These are phyloP conservation scores for Knufia fluminis DNA, from an alignment of 2,329 filamentous ascomycete genomes.

Conservation along the genomic window DNA sequence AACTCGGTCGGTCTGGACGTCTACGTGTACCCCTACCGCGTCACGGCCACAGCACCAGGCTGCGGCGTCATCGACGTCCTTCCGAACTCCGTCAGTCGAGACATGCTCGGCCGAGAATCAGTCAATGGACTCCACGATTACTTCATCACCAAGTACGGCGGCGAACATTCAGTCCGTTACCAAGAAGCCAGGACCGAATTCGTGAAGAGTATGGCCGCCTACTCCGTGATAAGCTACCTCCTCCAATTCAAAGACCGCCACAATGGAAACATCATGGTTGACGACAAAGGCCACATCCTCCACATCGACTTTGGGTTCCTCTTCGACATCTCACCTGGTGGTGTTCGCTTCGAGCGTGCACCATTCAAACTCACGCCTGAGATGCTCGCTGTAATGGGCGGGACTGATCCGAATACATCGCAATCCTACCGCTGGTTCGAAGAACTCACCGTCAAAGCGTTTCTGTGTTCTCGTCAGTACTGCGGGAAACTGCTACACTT, in stretches of 20 bases:
- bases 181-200: constrained; percentile 95
- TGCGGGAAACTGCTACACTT: constrained; percentile 83
- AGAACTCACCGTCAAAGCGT: constrained; percentile 90
- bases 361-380: constrained; percentile 97
- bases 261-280: constrained; percentile 99
- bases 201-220: constrained; percentile 98
- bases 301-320: constrained; percentile 99
- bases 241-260: constrained; percentile 98
- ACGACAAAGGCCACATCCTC: constrained; percentile 91
- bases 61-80: constrained; percentile 98
- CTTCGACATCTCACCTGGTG: constrained; percentile 95
- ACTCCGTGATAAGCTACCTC: constrained; percentile 92
- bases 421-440: constrained; percentile 95
- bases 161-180: constrained; percentile 88
- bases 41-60: constrained; percentile 91
- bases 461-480: constrained; percentile 78
- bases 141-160: constrained; percentile 94
- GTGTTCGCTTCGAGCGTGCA: constrained; percentile 93
- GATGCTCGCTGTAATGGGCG: constrained; percentile 99
- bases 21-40: constrained; percentile 92
- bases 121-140: constrained; percentile 98
- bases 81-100: constrained; percentile 92
- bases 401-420: constrained; percentile 51
- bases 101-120: constrained; percentile 96
- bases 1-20: constrained; percentile 89